Evolutionary conservation across 208 protist species (phyloP).

Genomic region (Trypanosoma avium): DNA sequence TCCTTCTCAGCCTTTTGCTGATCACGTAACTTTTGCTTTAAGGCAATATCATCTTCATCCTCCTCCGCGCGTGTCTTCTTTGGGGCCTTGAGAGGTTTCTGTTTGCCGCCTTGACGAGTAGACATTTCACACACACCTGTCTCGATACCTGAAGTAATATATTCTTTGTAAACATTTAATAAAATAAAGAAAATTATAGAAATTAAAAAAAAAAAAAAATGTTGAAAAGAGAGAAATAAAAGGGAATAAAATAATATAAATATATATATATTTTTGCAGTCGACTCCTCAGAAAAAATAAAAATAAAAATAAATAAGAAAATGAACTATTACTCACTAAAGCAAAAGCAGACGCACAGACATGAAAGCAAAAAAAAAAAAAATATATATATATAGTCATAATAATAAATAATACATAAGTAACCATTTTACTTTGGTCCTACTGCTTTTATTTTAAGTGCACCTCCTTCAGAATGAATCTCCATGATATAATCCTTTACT

Average conservation of each 20-base stretch:
- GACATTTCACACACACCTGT: too few species aligned
- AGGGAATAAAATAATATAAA: not conserved
- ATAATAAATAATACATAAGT: not conserved
- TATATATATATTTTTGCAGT: slow-evolving; percentile 8
- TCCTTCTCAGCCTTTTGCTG: slow-evolving; percentile 90
- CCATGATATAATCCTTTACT: slow-evolving; percentile 25
- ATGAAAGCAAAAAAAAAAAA: too few species aligned
- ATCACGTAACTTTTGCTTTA: slow-evolving; percentile 77
- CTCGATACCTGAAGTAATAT: too few species aligned
- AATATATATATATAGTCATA: too few species aligned
- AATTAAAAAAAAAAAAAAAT: slow-evolving; percentile 18
- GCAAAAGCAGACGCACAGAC: too few species aligned
- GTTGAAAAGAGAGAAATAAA: slow-evolving; percentile 16
- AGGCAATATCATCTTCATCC: slow-evolving; percentile 74
- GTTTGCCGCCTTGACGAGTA: slow-evolving; percentile 85
- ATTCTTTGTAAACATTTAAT: not conserved
- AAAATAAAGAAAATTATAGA: not conserved
- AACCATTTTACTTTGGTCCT: not conserved
- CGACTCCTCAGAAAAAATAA: slow-evolving; percentile 1
- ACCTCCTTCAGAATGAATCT: slow-evolving; percentile 11
- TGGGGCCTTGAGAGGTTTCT: slow-evolving; percentile 88
- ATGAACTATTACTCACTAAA: too few species aligned
- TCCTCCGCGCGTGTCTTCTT: slow-evolving; percentile 75
- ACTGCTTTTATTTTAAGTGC: not conserved
- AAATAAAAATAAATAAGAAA: slow-evolving; percentile 11